Conservation (phyloP, 208 protist genomes). For the Giardia muris region DNA sequence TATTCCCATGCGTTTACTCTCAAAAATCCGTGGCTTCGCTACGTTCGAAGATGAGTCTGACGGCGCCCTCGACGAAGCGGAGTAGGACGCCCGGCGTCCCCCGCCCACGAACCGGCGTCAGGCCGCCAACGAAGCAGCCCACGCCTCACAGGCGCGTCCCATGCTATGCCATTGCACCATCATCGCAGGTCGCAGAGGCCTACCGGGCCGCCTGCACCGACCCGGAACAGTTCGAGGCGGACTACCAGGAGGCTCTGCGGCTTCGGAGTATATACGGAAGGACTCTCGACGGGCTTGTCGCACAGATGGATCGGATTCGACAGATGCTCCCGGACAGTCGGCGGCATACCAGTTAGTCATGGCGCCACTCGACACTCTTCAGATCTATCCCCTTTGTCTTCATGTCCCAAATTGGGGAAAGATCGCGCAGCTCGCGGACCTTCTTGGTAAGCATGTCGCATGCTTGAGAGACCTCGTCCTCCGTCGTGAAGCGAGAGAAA, state of each 20-base stretch:
- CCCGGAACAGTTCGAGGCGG: no score
- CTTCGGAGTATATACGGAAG: no score
- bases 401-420: conserved; percentile 25
- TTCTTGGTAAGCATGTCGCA: not conserved
- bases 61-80: not conserved
- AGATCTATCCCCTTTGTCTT: not conserved
- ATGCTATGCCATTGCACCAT: no score
- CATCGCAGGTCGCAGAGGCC: no score
- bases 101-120: no score
- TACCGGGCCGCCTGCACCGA: no score
- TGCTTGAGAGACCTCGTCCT: conserved; percentile 7
- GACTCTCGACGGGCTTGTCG: not conserved
- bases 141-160: no score
- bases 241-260: no score
- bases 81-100: no score
- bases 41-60: not conserved
- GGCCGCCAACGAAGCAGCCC: no score
- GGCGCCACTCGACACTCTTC: not conserved
- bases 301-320: not conserved
- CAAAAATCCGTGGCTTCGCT: not conserved
- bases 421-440: conserved; percentile 15
- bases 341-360: not conserved
- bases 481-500: conserved; percentile 17
- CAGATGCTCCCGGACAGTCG: no score
- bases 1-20: not conserved